phyloP scores from a whole-genome alignment of 345 rosid species.

The Rhodomyrtus tomentosa region DNA sequence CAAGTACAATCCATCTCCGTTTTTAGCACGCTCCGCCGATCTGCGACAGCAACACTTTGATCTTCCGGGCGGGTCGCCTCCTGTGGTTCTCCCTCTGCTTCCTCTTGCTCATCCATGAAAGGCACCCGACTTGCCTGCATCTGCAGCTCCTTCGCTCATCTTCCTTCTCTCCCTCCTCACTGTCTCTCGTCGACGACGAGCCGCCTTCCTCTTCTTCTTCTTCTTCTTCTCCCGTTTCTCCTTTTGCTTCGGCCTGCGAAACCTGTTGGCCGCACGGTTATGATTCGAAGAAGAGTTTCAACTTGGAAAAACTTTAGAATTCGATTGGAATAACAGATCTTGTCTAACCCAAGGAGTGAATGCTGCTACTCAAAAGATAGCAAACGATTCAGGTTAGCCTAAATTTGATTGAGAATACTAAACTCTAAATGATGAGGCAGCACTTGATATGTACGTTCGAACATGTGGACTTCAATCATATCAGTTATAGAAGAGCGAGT shows the following conservation, averaged over 20 bases:
- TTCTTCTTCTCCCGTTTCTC: not conserved
- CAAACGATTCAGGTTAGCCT: not conserved
- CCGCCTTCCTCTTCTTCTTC: not conserved
- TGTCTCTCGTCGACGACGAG: not conserved
- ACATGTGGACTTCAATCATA: too few relatives aligned
- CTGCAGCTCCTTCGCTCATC: not conserved
- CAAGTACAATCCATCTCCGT: not conserved
- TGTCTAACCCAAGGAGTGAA: not conserved
- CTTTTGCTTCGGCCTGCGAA: not conserved
- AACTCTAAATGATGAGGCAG: too few relatives aligned
- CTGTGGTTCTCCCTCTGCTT: not conserved
- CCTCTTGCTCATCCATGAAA: constrained; percentile 1
- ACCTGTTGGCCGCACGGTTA: not conserved
- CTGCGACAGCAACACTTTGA: not conserved
- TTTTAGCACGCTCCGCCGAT: not conserved
- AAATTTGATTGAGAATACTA: too few relatives aligned
- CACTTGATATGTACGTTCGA: too few relatives aligned
- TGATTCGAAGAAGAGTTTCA: not conserved
- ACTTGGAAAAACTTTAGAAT: not conserved
- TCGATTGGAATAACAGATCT: not conserved
- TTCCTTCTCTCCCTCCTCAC: not conserved
- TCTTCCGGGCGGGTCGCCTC: not conserved
- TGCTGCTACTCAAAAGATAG: not conserved
- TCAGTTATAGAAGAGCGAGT: too few relatives aligned
- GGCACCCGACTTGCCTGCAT: not conserved